Base-by-base conservation (phyloP, 2,329 filamentous ascomycete species). In the Apiospora saccharicola region DNA sequence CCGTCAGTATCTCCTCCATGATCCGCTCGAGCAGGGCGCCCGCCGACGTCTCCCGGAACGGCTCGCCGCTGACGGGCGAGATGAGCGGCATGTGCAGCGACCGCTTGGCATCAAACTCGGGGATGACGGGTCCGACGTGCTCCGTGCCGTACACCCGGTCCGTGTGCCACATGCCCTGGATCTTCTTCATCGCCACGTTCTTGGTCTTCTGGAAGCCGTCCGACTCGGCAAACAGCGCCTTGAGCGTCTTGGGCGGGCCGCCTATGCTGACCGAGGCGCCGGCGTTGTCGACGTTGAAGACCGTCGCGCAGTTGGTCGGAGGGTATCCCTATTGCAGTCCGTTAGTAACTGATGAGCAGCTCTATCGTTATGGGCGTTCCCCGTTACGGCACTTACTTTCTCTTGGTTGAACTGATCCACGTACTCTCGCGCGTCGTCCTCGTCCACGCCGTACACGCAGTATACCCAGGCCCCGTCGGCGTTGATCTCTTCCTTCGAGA, bases 181-280 rank as follows among this genome's bases (percentile, higher is more conserved):
- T 47, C 19, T 68, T 68, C 67, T 68, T 68, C 67, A 68, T 68
- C 19, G 67, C 41, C 67, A 68, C 67, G n/a, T 68, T 68, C 44
- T 47, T 68, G 41, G 67, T 68, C n/a, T 68, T 44, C 67, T 47
- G 26, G 22, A 68, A 68, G 19, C 41, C 41, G 34, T 68, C 67
- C 6, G 67, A 68, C 37, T 68, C 67, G 37, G 67, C 24, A 19
- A 68, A 68, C 2, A 68, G 67, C 41, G 67, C 67, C 44, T 47
- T 26, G 5, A 68, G 67, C n/a, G 67, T 68, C 37, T 44, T 26
- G 24, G 67, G 67, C 67, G 67, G 67, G 3, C 67, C 67, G 22
- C 67, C 67, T 44, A 68, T 68, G 67, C 67, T 68, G 37, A 68
- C 67, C 13, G 67, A 68, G n/a, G 26, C 44, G 3, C 67, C 67